A percentile compares a stretch with the other conserved stretches of the same genome.
Conservation (phyloP, 495 filamentous ascomycete genomes). For the Penicillium goetzii region DNA sequence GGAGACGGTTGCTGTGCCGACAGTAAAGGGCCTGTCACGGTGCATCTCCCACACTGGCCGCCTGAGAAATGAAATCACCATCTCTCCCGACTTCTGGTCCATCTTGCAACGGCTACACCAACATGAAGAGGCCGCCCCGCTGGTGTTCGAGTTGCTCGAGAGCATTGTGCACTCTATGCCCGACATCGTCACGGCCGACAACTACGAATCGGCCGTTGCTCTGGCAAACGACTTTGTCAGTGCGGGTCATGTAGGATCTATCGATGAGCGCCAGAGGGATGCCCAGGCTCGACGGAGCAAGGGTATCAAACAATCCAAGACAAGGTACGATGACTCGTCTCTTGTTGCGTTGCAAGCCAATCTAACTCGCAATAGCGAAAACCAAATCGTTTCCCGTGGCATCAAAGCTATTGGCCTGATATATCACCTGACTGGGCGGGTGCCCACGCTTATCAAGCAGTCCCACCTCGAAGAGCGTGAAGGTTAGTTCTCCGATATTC, state of each 20-base stretch:
- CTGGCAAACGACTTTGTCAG: constrained; percentile 89
- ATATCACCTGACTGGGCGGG: constrained; percentile 75
- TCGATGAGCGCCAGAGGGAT: constrained; percentile 80
- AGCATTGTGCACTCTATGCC: constrained; percentile 66
- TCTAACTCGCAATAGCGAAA: constrained; percentile 56
- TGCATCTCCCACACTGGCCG: constrained; percentile 77
- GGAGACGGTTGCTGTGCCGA: constrained; percentile 71
- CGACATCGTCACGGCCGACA: constrained; percentile 86
- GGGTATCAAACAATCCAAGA: constrained; percentile 58
- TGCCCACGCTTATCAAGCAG: constrained; percentile 84
- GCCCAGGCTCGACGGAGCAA: constrained; percentile 52
- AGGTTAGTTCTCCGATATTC: constrained; percentile 50
- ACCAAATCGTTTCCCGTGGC: constrained; percentile 74
- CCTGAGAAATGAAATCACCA: constrained; percentile 88
- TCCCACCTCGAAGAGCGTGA: constrained; percentile 89
- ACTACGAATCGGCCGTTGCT: constrained; percentile 83
- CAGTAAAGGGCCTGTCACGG: constrained; percentile 75
- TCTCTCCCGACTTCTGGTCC: constrained; percentile 96
- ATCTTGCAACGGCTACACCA: constrained; percentile 76
- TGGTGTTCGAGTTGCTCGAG: constrained; percentile 83
- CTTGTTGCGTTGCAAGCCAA: constrained; percentile 6
- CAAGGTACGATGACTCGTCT: constrained; percentile 52
- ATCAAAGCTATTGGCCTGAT: constrained; percentile 80
- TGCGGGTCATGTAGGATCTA: constrained; percentile 78
- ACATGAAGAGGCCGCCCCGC: constrained; percentile 67